A percentile compares a stretch with the other conserved stretches of the same genome.
Conservation (phyloP, 2,329 filamentous ascomycete species). For the Apiospora phragmitis region DNA sequence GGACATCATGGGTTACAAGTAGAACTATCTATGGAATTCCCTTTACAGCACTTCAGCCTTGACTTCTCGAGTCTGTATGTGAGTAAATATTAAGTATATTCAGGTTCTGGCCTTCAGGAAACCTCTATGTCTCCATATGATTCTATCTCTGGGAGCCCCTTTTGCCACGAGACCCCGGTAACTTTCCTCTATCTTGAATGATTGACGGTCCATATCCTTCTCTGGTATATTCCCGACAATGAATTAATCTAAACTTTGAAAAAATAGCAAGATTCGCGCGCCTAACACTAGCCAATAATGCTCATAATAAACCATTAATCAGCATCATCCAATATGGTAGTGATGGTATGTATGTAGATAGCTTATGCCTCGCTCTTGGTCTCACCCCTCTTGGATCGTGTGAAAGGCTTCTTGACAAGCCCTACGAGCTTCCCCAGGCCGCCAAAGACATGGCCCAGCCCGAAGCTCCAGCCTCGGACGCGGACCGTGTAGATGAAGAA, state of each 20-base stretch:
- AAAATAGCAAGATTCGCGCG: not conserved
- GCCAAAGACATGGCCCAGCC: constrained; percentile 58
- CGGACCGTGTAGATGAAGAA: constrained; percentile 77
- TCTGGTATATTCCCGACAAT: too few species aligned
- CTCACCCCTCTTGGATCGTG: constrained; percentile 11
- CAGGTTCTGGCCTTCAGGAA: not conserved
- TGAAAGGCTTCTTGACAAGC: constrained; percentile 34
- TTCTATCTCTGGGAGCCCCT: not conserved
- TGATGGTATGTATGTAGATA: too few species aligned
- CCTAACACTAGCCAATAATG: not conserved
- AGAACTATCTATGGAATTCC: too few species aligned
- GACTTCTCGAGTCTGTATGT: not conserved
- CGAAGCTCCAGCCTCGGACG: constrained; percentile 70
- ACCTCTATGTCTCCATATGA: not conserved
- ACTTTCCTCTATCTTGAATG: not conserved
- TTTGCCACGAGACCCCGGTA: not conserved
- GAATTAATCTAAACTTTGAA: not conserved
- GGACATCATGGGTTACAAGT: not conserved
- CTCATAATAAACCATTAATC: not conserved
- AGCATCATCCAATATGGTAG: not conserved
- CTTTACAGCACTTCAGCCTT: not conserved
- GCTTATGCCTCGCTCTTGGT: not conserved
- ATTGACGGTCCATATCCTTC: too few species aligned
- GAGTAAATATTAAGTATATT: not conserved
- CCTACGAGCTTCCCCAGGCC: constrained; percentile 26